These are phyloP conservation scores for Lunularia cruciata DNA, from an alignment of 225 moss, liverwort and hornwort species.

Conservation along the genomic window DNA sequence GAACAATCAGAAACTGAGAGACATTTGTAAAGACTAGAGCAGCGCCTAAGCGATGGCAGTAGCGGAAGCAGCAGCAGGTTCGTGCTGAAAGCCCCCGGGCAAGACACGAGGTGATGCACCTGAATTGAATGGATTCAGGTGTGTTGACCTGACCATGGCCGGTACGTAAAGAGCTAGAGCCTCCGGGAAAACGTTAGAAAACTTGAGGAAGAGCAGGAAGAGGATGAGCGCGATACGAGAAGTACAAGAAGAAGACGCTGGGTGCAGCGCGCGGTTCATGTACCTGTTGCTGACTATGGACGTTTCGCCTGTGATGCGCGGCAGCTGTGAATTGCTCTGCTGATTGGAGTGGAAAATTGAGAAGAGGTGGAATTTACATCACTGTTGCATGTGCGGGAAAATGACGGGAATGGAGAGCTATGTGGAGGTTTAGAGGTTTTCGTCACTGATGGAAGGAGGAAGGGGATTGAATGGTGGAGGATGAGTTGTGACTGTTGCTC, in stretches of 20 bases:
- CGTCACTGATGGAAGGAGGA: background rate
- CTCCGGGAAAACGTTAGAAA: constrained; percentile 1
- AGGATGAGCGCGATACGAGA: background rate
- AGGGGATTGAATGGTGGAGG: background rate
- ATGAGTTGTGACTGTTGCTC: background rate
- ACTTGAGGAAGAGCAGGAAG: no score
- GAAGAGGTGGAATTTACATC: background rate
- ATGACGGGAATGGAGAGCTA: background rate
- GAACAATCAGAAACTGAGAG: background rate
- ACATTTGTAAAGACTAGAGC: background rate
- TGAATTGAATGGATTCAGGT: constrained; percentile 6
- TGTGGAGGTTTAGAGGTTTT: background rate
- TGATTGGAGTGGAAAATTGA: no score
- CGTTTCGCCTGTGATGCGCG: no score
- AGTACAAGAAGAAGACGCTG: background rate
- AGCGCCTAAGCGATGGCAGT: background rate
- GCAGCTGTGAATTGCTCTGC: no score
- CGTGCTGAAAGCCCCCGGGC: background rate
- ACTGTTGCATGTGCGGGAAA: background rate
- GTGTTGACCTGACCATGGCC: constrained; percentile 2
- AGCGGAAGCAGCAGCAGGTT: background rate
- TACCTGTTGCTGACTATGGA: background rate
- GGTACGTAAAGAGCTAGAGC: no score
- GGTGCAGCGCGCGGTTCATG: constrained; percentile 11
- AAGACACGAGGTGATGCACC: background rate